These are phyloP conservation scores for Porodaedalea pini DNA, from an alignment of 1,284 basidiomycete genomes.

Conservation along the genomic window DNA sequence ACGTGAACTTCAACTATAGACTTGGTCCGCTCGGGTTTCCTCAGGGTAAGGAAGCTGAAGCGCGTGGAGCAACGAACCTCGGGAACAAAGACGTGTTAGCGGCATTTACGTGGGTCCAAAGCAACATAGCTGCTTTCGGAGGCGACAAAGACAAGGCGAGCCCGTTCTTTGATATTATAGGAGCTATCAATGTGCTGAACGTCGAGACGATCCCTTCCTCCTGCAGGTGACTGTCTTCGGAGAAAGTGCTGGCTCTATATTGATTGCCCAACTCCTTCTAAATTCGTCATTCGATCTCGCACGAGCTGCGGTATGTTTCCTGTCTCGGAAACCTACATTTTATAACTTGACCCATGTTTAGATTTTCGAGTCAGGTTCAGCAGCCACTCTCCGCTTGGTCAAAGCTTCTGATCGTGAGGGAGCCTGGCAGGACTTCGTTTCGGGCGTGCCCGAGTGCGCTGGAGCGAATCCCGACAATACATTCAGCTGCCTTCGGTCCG, in stretches of 20 bases:
- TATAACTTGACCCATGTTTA: slow-evolving; percentile 21
- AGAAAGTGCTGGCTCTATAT: slow-evolving; percentile 51
- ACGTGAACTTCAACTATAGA: slow-evolving; percentile 55
- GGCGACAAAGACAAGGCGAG: slow-evolving; percentile 45
- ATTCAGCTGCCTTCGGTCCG: slow-evolving; percentile 39
- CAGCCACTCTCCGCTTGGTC: no score
- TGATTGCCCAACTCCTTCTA: slow-evolving; percentile 41
- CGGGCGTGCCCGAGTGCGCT: slow-evolving; percentile 36
- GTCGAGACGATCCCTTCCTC: background rate
- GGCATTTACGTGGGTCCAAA: slow-evolving; percentile 47
- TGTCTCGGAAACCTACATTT: background rate
- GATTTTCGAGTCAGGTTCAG: slow-evolving; percentile 46
- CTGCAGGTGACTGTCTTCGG: slow-evolving; percentile 49
- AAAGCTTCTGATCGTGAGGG: slow-evolving; percentile 31
- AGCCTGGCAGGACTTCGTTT: slow-evolving; percentile 42
- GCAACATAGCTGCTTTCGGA: slow-evolving; percentile 44
- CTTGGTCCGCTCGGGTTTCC: slow-evolving; percentile 48
- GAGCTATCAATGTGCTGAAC: background rate
- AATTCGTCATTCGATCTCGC: slow-evolving; percentile 40
- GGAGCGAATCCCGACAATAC: slow-evolving; percentile 31
- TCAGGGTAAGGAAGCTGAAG: slow-evolving; percentile 42
- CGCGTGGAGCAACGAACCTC: slow-evolving; percentile 39
- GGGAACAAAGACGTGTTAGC: slow-evolving; percentile 42
- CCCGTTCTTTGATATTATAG: background rate
- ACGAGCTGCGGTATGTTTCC: slow-evolving; percentile 39